Conservation (phyloP, 139 green algal genomes). For the Zygnema cylindricum region DNA sequence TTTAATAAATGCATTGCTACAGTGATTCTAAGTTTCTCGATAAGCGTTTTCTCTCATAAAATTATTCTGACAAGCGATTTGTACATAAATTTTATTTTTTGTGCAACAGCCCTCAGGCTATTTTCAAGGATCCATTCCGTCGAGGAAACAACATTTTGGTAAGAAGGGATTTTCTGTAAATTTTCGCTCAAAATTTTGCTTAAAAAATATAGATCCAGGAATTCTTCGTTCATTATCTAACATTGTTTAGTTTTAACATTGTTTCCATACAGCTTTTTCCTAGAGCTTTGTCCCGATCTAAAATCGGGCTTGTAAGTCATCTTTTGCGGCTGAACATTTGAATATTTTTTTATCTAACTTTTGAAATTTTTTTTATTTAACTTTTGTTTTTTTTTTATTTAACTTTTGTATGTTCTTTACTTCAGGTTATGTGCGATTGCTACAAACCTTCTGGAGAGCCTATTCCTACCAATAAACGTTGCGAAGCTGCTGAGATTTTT, state of each 20-base stretch:
- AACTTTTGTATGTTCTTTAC: constrained; percentile 80
- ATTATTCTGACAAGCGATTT: background rate
- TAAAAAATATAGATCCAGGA: constrained; percentile 89
- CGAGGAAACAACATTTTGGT: constrained; percentile 86
- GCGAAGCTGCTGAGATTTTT: constrained; percentile 67
- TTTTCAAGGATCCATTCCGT: constrained; percentile 85
- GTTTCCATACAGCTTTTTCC: too few species aligned
- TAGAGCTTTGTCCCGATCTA: too few species aligned
- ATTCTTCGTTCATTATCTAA: too few species aligned
- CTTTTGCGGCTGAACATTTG: background rate
- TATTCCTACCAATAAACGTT: constrained; percentile 93
- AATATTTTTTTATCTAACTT: constrained; percentile 45
- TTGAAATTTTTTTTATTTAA: too few species aligned
- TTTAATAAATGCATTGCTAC: background rate
- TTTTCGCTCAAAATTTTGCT: constrained; percentile 1
- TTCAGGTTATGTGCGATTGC: constrained; percentile 88
- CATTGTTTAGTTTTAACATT: too few species aligned
- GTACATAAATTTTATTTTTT: background rate
- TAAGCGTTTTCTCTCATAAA: background rate
- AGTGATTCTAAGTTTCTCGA: background rate
- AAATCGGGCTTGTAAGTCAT: background rate
- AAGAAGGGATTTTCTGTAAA: background rate
- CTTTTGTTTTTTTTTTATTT: too few species aligned
- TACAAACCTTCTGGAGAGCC: constrained; percentile 85
- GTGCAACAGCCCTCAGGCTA: constrained; percentile 61